Base-by-base conservation (phyloP, 192 early-diverging fungal genomes). In the Mortierella alpina region DNA sequence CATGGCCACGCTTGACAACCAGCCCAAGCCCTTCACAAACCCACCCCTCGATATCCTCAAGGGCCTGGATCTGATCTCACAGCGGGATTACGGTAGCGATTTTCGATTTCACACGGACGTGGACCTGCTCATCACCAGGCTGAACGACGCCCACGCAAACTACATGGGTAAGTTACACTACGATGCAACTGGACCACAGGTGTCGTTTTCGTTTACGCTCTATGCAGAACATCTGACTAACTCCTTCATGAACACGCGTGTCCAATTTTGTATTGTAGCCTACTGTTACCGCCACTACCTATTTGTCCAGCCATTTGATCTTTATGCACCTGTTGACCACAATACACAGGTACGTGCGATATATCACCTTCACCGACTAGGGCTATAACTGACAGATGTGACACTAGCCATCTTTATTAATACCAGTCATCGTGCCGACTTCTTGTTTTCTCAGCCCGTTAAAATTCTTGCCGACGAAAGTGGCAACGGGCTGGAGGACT, bases 111-210 rank as follows among this genome's bases (percentile, higher is more conserved):
- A 80, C 0, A 68, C 52, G 4, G 59, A 66, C 20, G 59, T 80
- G 13, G 70, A 72, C 11, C 9, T 66, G 15, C 48, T 80, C 18
- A 47, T 80, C 9, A 72, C 58, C 23, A 44, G 54, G 6, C 62
- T 80, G 2, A 80, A 80, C 39, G 77, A 80, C 14, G 77, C 77
- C 0, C 77, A 80, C 23, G 77, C 77, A 6, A 80, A 80, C 66
- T 80, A 80, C 41, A 40, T 80, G 9, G 59, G 77, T 80, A 64
- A 59, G 55, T 63, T 12, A 11, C 3, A 31, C 11, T 31, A 31
- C 31, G 31, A 31, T 31, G 31, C 1, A 31, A 51, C n/a, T 51
- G 2, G 4, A 15, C 50, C n/a, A 1, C 13, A n/a, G 50, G 50
- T 51, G 50, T 51, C 2, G 50, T 2, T 12, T 51, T 12, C n/a